phyloP scores from a whole-genome alignment of 805 yeast genomes.

The Zygoascus flipseniorum region DNA sequence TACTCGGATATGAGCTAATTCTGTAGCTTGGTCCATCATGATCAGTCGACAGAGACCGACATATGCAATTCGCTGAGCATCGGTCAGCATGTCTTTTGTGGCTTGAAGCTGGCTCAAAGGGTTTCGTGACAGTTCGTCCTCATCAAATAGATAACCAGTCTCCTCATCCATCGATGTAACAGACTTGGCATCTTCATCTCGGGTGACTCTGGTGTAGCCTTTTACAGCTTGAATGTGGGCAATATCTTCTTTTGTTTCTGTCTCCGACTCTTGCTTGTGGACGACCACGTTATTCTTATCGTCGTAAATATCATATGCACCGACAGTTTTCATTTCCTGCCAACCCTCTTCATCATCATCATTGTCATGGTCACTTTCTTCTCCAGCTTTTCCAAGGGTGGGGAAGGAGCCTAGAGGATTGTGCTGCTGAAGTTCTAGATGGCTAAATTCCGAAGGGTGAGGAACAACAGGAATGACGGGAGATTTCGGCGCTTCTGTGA shows the following conservation, averaged over 20 bases:
- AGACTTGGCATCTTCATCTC: conserved; percentile 73
- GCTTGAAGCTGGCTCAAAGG: conserved; percentile 64
- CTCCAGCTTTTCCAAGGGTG: neutral
- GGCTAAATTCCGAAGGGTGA: conserved; percentile 15
- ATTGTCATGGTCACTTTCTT: conserved; percentile 7
- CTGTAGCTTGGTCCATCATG: conserved; percentile 72
- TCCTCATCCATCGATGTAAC: conserved; percentile 41
- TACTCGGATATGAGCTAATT: conserved; percentile 48
- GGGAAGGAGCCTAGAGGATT: neutral
- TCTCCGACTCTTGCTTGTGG: conserved; percentile 14
- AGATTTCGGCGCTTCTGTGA: neutral
- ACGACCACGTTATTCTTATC: conserved; percentile 45
- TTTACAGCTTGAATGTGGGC: conserved; percentile 33
- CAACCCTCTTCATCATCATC: conserved; percentile 35
- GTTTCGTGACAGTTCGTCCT: conserved; percentile 34
- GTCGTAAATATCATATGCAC: conserved; percentile 70
- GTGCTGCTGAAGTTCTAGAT: conserved; percentile 5
- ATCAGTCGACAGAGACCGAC: conserved; percentile 74
- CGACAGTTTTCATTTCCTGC: conserved; percentile 81
- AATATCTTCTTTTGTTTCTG: conserved; percentile 14
- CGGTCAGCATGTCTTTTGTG: conserved; percentile 73
- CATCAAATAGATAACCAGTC: conserved; percentile 50
- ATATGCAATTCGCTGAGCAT: conserved; percentile 83
- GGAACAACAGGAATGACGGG: neutral
- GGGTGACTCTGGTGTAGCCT: conserved; percentile 85